Evolutionary conservation across 345 rosid species (phyloP), one percentile per base, ranked within the genome.

Genomic region (Camelina neglecta): DNA sequence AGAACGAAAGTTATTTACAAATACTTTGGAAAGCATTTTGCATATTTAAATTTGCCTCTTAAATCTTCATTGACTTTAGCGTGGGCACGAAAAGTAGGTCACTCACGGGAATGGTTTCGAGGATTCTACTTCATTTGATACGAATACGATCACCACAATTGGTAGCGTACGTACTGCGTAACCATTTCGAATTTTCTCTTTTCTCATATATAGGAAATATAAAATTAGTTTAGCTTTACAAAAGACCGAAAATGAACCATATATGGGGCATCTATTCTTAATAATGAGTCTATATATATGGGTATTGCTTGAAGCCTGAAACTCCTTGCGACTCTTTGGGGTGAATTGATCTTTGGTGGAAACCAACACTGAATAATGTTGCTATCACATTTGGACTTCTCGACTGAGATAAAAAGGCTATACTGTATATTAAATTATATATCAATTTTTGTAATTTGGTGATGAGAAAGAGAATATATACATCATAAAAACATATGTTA

Each of bases 81-180:
- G 80, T 69, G 80, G 75, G 71, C 80, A 70, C 79, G 36, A 47
- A 21, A 21, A 16, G 33, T 45, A 69, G 12, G 59, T 55, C 65
- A 56, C 65, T 36, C 44, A 70, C 60, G 71, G 58, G 70, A 76
- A 60, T 62, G 42, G 44, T 26, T 9, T 67, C 12, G 39, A 61
- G 10, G 69, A 69, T 60, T 69, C 65, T 62, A 69, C 41, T 61
- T 53, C 65, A 69, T 2, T 61, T 76, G 69, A 76, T 62, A 62
- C 70, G 56, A 20, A 76, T 62, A 62, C 70, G 56, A 20, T 69
- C 26, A 60, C 74, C 62, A 68, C 56, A 68, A 58, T 75, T 60
- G 11, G 65, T 56, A 69, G 80, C 70, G 69, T 76, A 70, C 64
- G 48, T 69, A 29, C 75, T 71, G 75, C 70, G 80, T 76, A 61